phyloP scores from a whole-genome alignment of 768 basidiomycete species.

The Mycena albidolilacea region DNA sequence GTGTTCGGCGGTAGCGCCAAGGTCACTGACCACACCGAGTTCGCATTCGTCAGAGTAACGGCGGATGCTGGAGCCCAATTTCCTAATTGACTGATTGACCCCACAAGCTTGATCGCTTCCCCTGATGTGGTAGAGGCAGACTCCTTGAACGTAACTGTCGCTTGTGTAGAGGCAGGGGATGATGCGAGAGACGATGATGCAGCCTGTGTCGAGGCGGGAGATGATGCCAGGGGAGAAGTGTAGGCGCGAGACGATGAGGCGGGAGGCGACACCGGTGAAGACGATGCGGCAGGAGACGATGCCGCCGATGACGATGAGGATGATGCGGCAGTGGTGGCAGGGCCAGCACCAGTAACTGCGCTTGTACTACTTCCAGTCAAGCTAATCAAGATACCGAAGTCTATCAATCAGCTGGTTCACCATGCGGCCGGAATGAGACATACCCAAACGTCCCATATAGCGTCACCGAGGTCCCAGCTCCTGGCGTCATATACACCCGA shows the following conservation, averaged over 20 bases:
- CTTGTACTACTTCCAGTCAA: slow-evolving; percentile 6
- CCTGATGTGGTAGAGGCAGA: slow-evolving; percentile 23
- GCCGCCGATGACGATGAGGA: too few species aligned
- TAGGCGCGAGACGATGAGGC: too few species aligned
- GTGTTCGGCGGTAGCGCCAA: slow-evolving; percentile 29
- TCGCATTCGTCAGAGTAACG: slow-evolving; percentile 13
- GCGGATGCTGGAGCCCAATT: slow-evolving; percentile 33
- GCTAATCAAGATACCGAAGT: neutral
- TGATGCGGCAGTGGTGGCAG: slow-evolving; percentile 1
- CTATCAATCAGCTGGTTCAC: neutral
- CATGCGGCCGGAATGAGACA: neutral
- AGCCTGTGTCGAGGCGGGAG: too few species aligned
- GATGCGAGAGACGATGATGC: neutral
- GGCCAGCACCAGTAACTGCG: slow-evolving; percentile 2
- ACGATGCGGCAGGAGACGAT: too few species aligned
- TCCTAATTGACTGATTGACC: slow-evolving; percentile 28
- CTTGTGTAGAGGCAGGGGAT: slow-evolving; percentile 15
- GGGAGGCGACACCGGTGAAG: too few species aligned
- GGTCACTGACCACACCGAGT: slow-evolving; percentile 35
- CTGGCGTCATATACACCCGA: slow-evolving; percentile 13
- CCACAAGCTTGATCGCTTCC: slow-evolving; percentile 31
- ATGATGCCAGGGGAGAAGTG: too few species aligned
- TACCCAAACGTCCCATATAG: slow-evolving; percentile 14
- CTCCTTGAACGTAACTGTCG: slow-evolving; percentile 31
- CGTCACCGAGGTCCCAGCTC: slow-evolving; percentile 5